A percentile compares a stretch with the other conserved stretches of the same genome.
phyloP scores from a whole-genome alignment of 2,329 filamentous ascomycete genomes.

The Graphilbum fragrans region DNA sequence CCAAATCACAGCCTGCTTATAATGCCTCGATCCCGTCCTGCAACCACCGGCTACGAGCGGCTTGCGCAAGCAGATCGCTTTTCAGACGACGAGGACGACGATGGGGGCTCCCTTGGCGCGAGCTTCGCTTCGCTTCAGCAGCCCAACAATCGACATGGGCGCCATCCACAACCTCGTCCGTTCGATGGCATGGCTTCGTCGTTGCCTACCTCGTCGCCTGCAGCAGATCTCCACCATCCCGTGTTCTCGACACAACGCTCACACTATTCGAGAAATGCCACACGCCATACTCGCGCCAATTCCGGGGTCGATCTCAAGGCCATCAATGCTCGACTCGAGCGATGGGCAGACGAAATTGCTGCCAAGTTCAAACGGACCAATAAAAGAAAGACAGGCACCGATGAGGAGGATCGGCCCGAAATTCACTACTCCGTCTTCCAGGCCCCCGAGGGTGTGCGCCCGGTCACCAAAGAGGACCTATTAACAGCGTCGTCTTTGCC shows the following conservation, averaged over 20 bases:
- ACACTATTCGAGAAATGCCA: constrained; percentile 9
- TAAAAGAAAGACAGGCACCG: constrained; percentile 33
- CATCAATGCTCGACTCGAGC: constrained; percentile 88
- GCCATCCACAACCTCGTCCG: constrained; percentile 33
- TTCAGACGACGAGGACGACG: constrained; percentile 57
- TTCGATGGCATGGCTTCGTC: constrained; percentile 41
- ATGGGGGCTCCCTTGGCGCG: constrained; percentile 50
- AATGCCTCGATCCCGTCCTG: constrained; percentile 57
- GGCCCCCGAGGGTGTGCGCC: constrained; percentile 74
- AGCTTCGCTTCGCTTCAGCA: constrained; percentile 40
- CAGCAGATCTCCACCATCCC: background rate
- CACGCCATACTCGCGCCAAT: constrained; percentile 42
- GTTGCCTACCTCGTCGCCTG: constrained; percentile 10
- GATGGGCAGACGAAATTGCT: constrained; percentile 97
- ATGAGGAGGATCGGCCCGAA: constrained; percentile 78
- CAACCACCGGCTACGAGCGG: constrained; percentile 74
- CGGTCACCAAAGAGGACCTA: constrained; percentile 63
- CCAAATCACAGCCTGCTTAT: constrained; percentile 12
- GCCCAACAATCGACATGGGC: background rate
- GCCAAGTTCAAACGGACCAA: constrained; percentile 89
- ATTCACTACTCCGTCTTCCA: constrained; percentile 98
- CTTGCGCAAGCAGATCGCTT: constrained; percentile 71
- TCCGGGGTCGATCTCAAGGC: constrained; percentile 95
- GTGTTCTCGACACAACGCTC: constrained; percentile 9
- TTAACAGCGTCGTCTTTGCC: constrained; percentile 57